These are phyloP conservation scores for Plantago coronopus DNA, from an alignment of 305 asterid species.

Conservation along the genomic window DNA sequence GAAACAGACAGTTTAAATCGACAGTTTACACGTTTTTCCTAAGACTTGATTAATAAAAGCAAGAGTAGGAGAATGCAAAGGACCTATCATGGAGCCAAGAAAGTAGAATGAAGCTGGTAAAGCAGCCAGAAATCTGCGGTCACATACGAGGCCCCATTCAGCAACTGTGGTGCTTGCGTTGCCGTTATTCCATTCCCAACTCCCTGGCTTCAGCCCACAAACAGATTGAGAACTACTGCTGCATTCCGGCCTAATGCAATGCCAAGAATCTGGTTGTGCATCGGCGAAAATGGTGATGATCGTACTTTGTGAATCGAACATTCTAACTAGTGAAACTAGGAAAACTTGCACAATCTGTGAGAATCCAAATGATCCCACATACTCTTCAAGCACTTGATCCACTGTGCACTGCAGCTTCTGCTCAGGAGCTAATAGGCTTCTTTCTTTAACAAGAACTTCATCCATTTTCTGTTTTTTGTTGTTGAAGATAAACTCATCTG, in stretches of 20 bases:
- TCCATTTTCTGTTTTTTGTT: slow-evolving; percentile 29
- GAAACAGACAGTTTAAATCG: too few species aligned
- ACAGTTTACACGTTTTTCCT: too few species aligned
- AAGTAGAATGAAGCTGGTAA: slow-evolving; percentile 57
- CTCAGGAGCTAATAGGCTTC: background rate
- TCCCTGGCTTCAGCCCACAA: slow-evolving; percentile 48
- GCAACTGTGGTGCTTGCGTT: slow-evolving; percentile 49
- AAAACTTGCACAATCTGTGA: slow-evolving; percentile 51
- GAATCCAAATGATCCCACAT: slow-evolving; percentile 55
- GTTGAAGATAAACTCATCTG: background rate
- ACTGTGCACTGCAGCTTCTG: slow-evolving; percentile 41
- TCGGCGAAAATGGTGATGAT: slow-evolving; percentile 49
- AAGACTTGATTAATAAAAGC: too few species aligned
- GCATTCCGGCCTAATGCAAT: slow-evolving; percentile 32
- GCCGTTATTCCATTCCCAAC: slow-evolving; percentile 58
- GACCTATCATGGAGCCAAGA: slow-evolving; percentile 59
- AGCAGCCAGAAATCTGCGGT: slow-evolving; percentile 52
- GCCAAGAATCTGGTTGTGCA: slow-evolving; percentile 48
- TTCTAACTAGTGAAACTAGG: slow-evolving; percentile 54
- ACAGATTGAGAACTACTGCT: slow-evolving; percentile 26
- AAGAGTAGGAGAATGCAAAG: background rate
- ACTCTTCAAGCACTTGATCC: slow-evolving; percentile 53
- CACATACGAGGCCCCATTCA: slow-evolving; percentile 60
- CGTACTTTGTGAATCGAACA: slow-evolving; percentile 49
- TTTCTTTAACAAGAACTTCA: slow-evolving; percentile 32